phyloP scores from a whole-genome alignment of 352 stramenopile genomes.

The Globisporangium solare region DNA sequence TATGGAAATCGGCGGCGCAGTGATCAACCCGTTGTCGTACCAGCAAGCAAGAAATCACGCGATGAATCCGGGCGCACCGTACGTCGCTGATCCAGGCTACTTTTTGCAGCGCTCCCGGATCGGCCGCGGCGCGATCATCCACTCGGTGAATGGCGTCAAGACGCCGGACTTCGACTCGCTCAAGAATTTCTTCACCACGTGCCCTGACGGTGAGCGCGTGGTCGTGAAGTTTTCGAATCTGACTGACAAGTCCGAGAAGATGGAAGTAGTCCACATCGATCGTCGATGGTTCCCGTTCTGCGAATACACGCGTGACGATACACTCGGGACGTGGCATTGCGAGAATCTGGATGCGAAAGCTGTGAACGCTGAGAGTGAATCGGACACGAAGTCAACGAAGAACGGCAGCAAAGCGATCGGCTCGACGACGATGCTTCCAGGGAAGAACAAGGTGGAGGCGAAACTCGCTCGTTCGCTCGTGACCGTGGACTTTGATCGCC shows the following conservation, averaged over 20 bases:
- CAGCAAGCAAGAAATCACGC: slow-evolving; percentile 88
- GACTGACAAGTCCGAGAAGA: slow-evolving; percentile 70
- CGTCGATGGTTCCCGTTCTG: slow-evolving; percentile 89
- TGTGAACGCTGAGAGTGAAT: slow-evolving; percentile 6
- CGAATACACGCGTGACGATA: slow-evolving; percentile 78
- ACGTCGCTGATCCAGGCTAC: slow-evolving; percentile 86
- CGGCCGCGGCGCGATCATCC: slow-evolving; percentile 77
- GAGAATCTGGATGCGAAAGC: slow-evolving; percentile 39
- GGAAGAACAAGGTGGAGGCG: slow-evolving; percentile 80
- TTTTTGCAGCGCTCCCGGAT: slow-evolving; percentile 88
- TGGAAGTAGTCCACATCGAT: slow-evolving; percentile 87
- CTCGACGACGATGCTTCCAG: slow-evolving; percentile 74
- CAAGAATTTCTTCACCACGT: slow-evolving; percentile 72
- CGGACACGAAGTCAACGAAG: slow-evolving; percentile 9
- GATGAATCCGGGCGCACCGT: slow-evolving; percentile 56
- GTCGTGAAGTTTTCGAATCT: slow-evolving; percentile 84
- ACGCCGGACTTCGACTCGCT: slow-evolving; percentile 85
- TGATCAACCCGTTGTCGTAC: slow-evolving; percentile 89
- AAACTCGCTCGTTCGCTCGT: slow-evolving; percentile 81
- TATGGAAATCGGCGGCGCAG: slow-evolving; percentile 81
- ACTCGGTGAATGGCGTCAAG: slow-evolving; percentile 80
- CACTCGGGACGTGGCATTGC: slow-evolving; percentile 75
- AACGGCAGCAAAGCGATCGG: slow-evolving; percentile 39
- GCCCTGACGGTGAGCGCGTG: slow-evolving; percentile 72
- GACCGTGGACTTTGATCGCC: slow-evolving; percentile 81